These are phyloP conservation scores for Abelmoschus esculentus DNA, from an alignment of 345 rosid genomes.

Conservation along the genomic window DNA sequence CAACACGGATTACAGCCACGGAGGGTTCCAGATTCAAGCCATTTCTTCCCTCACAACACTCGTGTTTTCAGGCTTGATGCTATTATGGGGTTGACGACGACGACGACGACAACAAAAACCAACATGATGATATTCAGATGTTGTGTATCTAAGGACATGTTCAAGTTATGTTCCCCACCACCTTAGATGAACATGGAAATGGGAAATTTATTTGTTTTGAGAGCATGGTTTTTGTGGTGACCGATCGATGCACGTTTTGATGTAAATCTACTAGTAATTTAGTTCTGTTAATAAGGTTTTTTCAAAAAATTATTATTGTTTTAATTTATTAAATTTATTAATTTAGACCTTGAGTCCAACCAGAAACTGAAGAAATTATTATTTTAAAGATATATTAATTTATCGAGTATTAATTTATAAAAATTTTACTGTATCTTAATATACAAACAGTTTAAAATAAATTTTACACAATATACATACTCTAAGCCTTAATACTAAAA, in stretches of 20 bases:
- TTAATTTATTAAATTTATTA: background rate
- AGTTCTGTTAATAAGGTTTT: too few species aligned
- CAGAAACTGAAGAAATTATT: too few species aligned
- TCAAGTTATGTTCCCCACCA: slow-evolving; percentile 15
- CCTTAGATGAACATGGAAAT: background rate
- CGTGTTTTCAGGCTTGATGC: slow-evolving; percentile 22
- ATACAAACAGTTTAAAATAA: too few species aligned
- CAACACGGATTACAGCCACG: slow-evolving; percentile 31
- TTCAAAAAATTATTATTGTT: too few species aligned
- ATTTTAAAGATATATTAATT: too few species aligned
- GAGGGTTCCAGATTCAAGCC: slow-evolving; percentile 22
- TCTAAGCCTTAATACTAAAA: too few species aligned
- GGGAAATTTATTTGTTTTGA: slow-evolving; percentile 6
- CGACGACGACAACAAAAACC: background rate
- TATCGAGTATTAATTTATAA: too few species aligned
- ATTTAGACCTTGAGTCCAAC: too few species aligned
- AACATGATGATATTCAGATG: slow-evolving; percentile 24
- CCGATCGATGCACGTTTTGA: background rate
- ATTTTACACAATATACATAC: too few species aligned
- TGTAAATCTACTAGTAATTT: background rate
- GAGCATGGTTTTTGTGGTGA: slow-evolving; percentile 5
- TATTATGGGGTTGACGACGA: slow-evolving; percentile 19
- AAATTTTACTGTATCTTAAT: too few species aligned
- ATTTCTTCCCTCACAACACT: slow-evolving; percentile 7
- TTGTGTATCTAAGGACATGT: slow-evolving; percentile 14